Evolutionary conservation across 371 early-diverging fungal genomes (phyloP), one percentile per base, ranked within the genome.

Genomic region (Lichtheimia corymbifera): DNA sequence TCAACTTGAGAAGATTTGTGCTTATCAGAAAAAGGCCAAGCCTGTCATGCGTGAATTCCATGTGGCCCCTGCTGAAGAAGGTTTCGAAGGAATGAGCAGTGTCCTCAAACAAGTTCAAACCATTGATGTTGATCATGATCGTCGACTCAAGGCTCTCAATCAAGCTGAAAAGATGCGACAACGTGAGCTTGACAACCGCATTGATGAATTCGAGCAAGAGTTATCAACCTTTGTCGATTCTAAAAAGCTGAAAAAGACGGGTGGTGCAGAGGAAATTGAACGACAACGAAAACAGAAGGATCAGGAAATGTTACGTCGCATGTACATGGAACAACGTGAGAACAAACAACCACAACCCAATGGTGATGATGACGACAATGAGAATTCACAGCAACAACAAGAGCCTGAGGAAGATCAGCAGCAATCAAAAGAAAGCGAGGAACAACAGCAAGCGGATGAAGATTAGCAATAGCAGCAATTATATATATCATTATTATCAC

Each of bases 121-220:
- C 45, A 84, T 91, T 30, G 87, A 86, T 24, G 84, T 90, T 0
- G 86, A 91, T 64, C 84, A 85, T 42, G 69, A 82, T 5, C 81
- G 83, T 25, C 82, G 92, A 11, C 61, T 92, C 49, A 81, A 79
- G 43, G 92, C 92, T 2, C 69, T 91, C 63, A 83, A 85, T 7
- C 75, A 82, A 55, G 82, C 88, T 25, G 87, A 89, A 56, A 83
- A 83, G 65, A 62, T 87, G 70, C 78, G 92, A 13, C 79, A 82
- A 55, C 76, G 82, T 49, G 91, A 91, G 58, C 68, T 89, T 44
- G 83, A 82, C 4, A 77, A 83, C 55, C 73, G 83, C 40, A 81
- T 88, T 54, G 86, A 90, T 55, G 90, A 89, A 53, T 92, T 92
- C 72, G 90, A 89, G 58, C 74, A 84, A 25, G 92, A 92, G 52